phyloP scores from a whole-genome alignment of 2,329 filamentous ascomycete genomes.

The Sporothrix schenckii region DNA sequence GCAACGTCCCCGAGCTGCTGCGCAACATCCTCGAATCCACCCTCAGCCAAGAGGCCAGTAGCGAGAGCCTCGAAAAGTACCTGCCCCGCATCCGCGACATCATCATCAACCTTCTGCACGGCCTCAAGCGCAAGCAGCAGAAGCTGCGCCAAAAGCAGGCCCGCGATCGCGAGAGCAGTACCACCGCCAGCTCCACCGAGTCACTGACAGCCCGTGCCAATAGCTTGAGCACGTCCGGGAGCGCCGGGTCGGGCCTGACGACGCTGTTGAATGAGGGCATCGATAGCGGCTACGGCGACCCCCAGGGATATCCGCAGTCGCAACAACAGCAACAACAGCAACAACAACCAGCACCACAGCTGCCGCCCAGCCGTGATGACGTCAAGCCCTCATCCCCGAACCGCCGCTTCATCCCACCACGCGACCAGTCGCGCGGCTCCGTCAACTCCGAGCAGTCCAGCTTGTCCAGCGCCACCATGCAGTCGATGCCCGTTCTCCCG shows the following conservation, averaged over 20 bases:
- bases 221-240: constrained; percentile 63
- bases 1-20: constrained; percentile 90
- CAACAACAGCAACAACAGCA: constrained; percentile 39
- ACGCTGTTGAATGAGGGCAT: constrained; percentile 63
- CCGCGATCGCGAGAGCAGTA: constrained; percentile 62
- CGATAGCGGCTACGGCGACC: constrained; percentile 54
- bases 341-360: constrained; percentile 39
- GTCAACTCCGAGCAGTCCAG: constrained; percentile 65
- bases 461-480: constrained; percentile 73
- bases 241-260: constrained; percentile 60
- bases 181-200: constrained; percentile 50
- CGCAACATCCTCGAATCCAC: constrained; percentile 93
- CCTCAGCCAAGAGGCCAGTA: constrained; percentile 91
- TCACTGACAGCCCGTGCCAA: constrained; percentile 43
- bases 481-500: constrained; percentile 73
- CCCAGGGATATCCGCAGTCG: constrained; percentile 39
- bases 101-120: constrained; percentile 95
- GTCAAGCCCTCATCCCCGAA: constrained; percentile 50
- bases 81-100: constrained; percentile 94
- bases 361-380: constrained; percentile 38
- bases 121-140: constrained; percentile 95
- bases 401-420: constrained; percentile 51
- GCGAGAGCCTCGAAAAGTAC: constrained; percentile 90
- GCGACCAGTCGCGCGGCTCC: constrained; percentile 58
- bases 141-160: constrained; percentile 70